Evolutionary conservation across 2,329 filamentous ascomycete species (phyloP).

Genomic region (Aspergillus sergii): DNA sequence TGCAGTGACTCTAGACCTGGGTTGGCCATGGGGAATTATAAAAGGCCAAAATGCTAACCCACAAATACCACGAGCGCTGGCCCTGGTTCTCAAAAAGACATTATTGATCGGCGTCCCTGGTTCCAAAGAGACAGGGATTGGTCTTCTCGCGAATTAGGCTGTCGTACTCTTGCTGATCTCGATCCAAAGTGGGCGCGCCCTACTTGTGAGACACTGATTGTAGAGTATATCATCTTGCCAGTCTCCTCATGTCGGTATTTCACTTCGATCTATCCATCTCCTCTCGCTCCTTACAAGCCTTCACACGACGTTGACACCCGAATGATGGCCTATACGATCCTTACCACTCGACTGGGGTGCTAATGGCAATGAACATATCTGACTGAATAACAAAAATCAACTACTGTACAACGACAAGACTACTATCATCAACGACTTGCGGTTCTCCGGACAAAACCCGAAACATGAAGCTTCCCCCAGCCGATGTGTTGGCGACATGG

Average conservation of each 20-base stretch:
- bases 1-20: not conserved
- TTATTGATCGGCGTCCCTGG: slow-evolving; percentile 4
- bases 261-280: not conserved
- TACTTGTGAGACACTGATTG: not conserved
- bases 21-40: not conserved
- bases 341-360: slow-evolving; percentile 8
- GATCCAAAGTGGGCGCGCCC: not conserved
- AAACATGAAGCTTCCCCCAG: slow-evolving; percentile 45
- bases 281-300: not conserved
- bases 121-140: not conserved
- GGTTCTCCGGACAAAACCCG: not conserved
- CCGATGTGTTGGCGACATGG: slow-evolving; percentile 47
- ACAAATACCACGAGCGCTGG: not conserved
- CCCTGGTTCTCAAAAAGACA: not conserved
- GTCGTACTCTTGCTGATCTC: slow-evolving; percentile 2
- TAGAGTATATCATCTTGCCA: slow-evolving; percentile 13
- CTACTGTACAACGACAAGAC: not conserved
- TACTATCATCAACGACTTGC: not conserved
- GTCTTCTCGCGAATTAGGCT: not conserved
- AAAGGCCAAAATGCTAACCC: not conserved
- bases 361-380: slow-evolving; percentile 12
- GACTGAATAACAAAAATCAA: slow-evolving; percentile 1
- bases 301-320: slow-evolving; percentile 1
- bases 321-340: slow-evolving; percentile 14
- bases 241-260: slow-evolving; percentile 4